These are phyloP conservation scores for Sporothrix pseudoabietina DNA, from an alignment of 2,329 filamentous ascomycete genomes.

Conservation along the genomic window DNA sequence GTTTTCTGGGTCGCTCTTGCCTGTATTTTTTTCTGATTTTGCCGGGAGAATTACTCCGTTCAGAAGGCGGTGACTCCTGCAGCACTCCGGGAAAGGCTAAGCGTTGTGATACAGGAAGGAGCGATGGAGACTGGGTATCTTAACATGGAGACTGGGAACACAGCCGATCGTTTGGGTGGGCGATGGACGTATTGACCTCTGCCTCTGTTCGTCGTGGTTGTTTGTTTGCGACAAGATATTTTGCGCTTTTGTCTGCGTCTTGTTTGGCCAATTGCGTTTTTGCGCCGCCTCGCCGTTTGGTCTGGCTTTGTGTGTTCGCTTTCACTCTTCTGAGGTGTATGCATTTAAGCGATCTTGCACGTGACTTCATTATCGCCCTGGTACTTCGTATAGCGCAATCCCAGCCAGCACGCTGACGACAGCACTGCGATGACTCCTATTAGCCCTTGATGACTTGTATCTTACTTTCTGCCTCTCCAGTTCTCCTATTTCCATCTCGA, in stretches of 20 bases:
- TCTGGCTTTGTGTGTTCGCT: not conserved
- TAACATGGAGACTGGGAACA: slow-evolving; percentile 5
- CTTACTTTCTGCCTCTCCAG: not conserved
- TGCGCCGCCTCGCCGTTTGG: not conserved
- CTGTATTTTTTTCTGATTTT: slow-evolving; percentile 26
- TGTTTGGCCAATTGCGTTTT: slow-evolving; percentile 11
- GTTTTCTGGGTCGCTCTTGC: slow-evolving; percentile 9
- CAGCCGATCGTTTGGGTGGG: slow-evolving; percentile 13
- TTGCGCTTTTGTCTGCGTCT: not conserved
- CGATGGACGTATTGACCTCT: not conserved
- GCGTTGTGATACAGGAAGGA: slow-evolving; percentile 11
- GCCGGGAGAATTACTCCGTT: slow-evolving; percentile 20
- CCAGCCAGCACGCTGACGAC: not conserved
- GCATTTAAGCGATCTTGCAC: slow-evolving; percentile 15
- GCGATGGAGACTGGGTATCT: not conserved
- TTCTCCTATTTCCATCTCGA: not conserved
- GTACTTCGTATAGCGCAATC: not conserved
- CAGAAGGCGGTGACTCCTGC: slow-evolving; percentile 24
- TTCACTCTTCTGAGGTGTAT: not conserved
- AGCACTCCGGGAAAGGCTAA: slow-evolving; percentile 25
- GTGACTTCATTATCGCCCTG: not conserved
- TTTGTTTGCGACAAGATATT: slow-evolving; percentile 5
- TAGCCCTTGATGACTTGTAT: not conserved
- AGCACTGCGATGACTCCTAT: not conserved
- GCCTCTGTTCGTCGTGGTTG: not conserved